Evolutionary conservation across 2,329 filamentous ascomycete genomes (phyloP).

Genomic region (Microsporum ferrugineum): DNA sequence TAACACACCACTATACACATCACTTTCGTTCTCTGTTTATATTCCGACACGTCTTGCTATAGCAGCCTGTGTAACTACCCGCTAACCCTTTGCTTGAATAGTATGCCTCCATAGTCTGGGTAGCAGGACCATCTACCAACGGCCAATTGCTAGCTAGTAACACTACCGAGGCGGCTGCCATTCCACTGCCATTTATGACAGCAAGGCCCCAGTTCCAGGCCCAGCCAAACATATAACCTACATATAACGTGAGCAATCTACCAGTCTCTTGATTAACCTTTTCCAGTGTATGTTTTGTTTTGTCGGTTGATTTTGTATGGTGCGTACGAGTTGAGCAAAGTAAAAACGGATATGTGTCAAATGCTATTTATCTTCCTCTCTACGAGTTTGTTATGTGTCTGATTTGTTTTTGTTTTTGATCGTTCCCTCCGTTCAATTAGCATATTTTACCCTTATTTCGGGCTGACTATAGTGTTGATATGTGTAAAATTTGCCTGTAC

Average conservation of each 20-base stretch:
- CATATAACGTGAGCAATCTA: not conserved
- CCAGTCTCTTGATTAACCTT: not conserved
- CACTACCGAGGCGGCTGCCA: not conserved
- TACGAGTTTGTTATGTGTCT: not conserved
- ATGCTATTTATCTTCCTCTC: not conserved
- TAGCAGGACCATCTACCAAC: not conserved
- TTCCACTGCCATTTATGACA: not conserved
- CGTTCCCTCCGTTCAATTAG: too few species aligned
- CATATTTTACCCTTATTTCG: not conserved
- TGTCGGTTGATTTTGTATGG: not conserved
- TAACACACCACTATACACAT: not conserved
- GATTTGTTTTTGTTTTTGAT: not conserved
- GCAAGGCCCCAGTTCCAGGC: not conserved
- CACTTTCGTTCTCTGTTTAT: not conserved
- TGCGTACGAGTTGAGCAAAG: not conserved
- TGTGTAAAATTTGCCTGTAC: not conserved
- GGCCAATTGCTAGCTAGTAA: not conserved
- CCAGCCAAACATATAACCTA: not conserved
- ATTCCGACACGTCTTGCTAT: not conserved
- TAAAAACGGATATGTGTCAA: not conserved
- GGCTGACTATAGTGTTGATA: not conserved
- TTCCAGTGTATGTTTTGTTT: not conserved
- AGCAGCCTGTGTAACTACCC: not conserved
- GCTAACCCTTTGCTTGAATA: not conserved
- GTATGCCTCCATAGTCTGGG: conserved; percentile 22